Evolutionary conservation across 176 grass and related monocot genomes (phyloP).

Genomic region (Eleusine coracana): DNA sequence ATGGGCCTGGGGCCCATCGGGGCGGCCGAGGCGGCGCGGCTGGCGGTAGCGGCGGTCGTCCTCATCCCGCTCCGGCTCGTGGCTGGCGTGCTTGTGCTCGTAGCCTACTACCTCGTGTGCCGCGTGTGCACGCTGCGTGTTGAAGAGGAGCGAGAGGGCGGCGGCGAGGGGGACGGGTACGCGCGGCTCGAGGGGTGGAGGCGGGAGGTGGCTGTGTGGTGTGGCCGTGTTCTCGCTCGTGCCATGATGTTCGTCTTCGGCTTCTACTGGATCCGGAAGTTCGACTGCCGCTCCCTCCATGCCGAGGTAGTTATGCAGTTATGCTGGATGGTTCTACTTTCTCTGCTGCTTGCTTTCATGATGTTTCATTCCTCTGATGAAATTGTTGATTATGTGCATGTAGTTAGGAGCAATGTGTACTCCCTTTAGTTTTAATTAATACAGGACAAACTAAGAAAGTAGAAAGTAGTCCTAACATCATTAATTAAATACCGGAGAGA

Average conservation of each 20-base stretch:
- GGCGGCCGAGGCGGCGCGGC: conserved; percentile 43
- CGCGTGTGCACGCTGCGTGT: conserved; percentile 70
- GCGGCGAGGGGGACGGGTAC: conserved; percentile 56
- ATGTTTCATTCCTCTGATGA: conserved; percentile 1
- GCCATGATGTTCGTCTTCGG: conserved; percentile 89
- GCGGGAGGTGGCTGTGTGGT: conserved; percentile 51
- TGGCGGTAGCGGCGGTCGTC: conserved; percentile 45
- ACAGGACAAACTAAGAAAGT: background rate
- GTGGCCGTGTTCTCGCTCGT: conserved; percentile 56
- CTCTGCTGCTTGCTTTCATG: conserved; percentile 22
- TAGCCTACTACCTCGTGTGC: conserved; percentile 79
- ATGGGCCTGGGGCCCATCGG: conserved; percentile 67
- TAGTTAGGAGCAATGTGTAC: background rate
- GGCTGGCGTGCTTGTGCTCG: conserved; percentile 53
- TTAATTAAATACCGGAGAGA: background rate
- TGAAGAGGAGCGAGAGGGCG: conserved; percentile 44
- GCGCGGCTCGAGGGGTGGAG: conserved; percentile 65
- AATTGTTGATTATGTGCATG: background rate
- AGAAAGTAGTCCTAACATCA: background rate
- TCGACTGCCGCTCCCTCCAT: conserved; percentile 35
- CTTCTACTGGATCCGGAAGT: conserved; percentile 82
- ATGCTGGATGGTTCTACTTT: background rate
- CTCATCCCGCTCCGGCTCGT: conserved; percentile 68
- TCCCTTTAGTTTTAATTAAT: background rate
- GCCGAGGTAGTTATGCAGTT: conserved; percentile 44